Evolutionary conservation across 768 basidiomycete species (phyloP), one percentile per base, ranked within the genome.

Genomic region (Leccinum variicolor): DNA sequence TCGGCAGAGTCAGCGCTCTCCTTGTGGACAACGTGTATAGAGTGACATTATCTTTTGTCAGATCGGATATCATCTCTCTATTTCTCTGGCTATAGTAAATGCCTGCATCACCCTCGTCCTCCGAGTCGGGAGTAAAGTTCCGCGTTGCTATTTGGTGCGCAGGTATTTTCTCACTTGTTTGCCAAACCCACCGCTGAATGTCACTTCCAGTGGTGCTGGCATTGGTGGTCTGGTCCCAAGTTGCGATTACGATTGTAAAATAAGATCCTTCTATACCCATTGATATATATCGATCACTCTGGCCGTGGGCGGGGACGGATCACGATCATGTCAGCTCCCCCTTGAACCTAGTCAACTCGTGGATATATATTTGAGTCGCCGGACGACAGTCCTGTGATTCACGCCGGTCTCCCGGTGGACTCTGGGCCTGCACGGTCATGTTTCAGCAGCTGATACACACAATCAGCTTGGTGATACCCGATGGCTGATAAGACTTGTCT

Each of bases 181-280:
- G 2, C 39, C 39, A 2, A 36, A 6, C 33, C 4, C 19, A 14
- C 0, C 9, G 50, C 19, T 45, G 33, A 53, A 14, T 1, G 11
- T 21, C 13, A 19, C 13, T 13, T 23, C 1, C 57, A 77, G 70
- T 58, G 76, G 71, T 29, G 77, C 71, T 15, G 79, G 77, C 1
- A 75, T 80, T 43, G 76, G 73, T 19, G 79, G 79, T 11, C 68
- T 81, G 9, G 69, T 74, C 0, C 73, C n/a, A n/a, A 26, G 26
- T 82, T 15, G 76, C 79, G 0, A 68, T 69, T n/a, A 67, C 73
- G 5, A 68, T 78, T 25, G 72, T 66, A 29, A 65, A 64, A 47
- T 72, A 71, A 41, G 62, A 75, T 62, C 54, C 57, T 14, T 62
- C 60, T 4, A 61, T 79, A 10, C 66, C 73, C 52, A 71, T 79